A percentile compares a stretch with the other conserved stretches of the same genome.
Evolutionary conservation across 495 filamentous ascomycete species (phyloP).

Genomic region (Penicillium crystallinum): DNA sequence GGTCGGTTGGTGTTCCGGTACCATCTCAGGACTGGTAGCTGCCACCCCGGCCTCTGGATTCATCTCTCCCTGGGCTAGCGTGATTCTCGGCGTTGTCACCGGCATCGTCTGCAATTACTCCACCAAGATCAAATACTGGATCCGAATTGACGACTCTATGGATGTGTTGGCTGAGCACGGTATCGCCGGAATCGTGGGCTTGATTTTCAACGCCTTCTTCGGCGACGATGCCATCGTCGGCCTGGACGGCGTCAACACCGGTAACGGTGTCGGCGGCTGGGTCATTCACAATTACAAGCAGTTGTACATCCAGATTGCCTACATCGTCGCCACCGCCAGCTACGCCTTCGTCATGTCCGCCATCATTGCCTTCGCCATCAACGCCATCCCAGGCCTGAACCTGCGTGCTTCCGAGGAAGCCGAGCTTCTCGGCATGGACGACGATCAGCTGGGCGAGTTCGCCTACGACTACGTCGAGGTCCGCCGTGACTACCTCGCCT

Average conservation of each 20-base stretch:
- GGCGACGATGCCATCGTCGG: slow-evolving; percentile 84
- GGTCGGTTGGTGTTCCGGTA: slow-evolving; percentile 97
- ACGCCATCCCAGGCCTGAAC: slow-evolving; percentile 82
- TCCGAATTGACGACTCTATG: slow-evolving; percentile 93
- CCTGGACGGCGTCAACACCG: slow-evolving; percentile 87
- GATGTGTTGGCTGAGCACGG: slow-evolving; percentile 99
- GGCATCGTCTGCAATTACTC: slow-evolving; percentile 87
- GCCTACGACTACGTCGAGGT: slow-evolving; percentile 99
- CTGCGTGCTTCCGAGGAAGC: slow-evolving; percentile 92
- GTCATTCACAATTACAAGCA: slow-evolving; percentile 84
- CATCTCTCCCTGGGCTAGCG: slow-evolving; percentile 84
- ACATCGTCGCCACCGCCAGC: slow-evolving; percentile 65
- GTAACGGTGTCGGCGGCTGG: slow-evolving; percentile 67
- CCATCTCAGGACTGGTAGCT: slow-evolving; percentile 83
- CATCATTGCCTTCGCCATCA: slow-evolving; percentile 77
- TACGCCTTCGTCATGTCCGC: slow-evolving; percentile 85
- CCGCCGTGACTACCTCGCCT: slow-evolving; percentile 92
- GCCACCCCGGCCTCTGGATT: slow-evolving; percentile 85
- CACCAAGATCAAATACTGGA: slow-evolving; percentile 96
- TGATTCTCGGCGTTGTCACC: slow-evolving; percentile 78
- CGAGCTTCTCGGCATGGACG: slow-evolving; percentile 97
- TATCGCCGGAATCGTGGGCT: slow-evolving; percentile 86
- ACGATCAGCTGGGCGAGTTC: slow-evolving; percentile 97
- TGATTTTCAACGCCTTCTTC: slow-evolving; percentile 91
- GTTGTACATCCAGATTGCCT: slow-evolving; percentile 88